Evolutionary conservation across 495 filamentous ascomycete genomes (phyloP).

Genomic region (Copromyces sp.): DNA sequence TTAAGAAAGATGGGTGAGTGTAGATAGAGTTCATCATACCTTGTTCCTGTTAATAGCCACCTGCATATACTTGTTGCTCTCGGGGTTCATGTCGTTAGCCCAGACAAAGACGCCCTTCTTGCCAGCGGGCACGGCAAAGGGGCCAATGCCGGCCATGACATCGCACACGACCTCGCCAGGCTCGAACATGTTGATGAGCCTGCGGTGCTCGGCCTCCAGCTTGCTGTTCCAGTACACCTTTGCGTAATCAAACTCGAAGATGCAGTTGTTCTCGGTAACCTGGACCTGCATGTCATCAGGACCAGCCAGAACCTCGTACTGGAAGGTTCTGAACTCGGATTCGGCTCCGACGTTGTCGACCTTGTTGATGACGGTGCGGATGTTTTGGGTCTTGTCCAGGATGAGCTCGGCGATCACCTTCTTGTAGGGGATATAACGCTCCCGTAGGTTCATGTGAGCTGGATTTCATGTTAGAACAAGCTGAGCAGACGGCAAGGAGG

Average conservation of each 20-base stretch:
- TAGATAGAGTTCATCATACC: constrained; percentile 29
- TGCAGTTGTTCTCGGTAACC: constrained; percentile 52
- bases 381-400: constrained; percentile 68
- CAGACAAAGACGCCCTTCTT: constrained; percentile 87
- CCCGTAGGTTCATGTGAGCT: constrained; percentile 84
- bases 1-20: neutral
- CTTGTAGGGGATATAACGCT: constrained; percentile 71
- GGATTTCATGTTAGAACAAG: constrained; percentile 1
- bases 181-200: constrained; percentile 67
- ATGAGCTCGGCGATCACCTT: constrained; percentile 72
- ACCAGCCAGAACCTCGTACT: constrained; percentile 83
- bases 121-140: constrained; percentile 87
- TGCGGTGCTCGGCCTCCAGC: constrained; percentile 76
- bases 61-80: constrained; percentile 61
- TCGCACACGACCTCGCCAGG: constrained; percentile 86
- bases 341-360: constrained; percentile 73
- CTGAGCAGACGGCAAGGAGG: neutral
- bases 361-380: constrained; percentile 93
- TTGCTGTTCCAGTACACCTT: constrained; percentile 98
- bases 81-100: constrained; percentile 95
- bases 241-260: constrained; percentile 62
- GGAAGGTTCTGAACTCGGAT: constrained; percentile 85
- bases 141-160: constrained; percentile 95
- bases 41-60: constrained; percentile 70
- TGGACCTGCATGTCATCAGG: constrained; percentile 70